These are phyloP conservation scores for Termitomyces sp. DNA, from an alignment of 1,284 basidiomycete genomes.

Conservation along the genomic window DNA sequence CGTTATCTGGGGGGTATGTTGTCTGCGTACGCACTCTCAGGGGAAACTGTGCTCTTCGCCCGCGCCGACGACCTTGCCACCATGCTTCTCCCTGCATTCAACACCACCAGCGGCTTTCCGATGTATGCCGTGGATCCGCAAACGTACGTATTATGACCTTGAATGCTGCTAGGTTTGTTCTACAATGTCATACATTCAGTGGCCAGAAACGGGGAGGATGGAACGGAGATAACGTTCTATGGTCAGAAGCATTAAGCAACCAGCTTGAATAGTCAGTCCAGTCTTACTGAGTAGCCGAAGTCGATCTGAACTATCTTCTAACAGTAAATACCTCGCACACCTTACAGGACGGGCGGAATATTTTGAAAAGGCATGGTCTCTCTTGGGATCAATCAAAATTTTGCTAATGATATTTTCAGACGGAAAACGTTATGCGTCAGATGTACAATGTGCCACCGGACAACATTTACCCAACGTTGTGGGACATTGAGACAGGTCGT, in stretches of 20 bases:
- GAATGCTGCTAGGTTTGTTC: not conserved
- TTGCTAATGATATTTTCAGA: slow-evolving; percentile 18
- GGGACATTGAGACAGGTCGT: slow-evolving; percentile 34
- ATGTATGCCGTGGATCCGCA: slow-evolving; percentile 44
- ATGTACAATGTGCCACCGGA: slow-evolving; percentile 36
- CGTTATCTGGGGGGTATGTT: slow-evolving; percentile 74
- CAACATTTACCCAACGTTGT: slow-evolving; percentile 40
- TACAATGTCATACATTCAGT: slow-evolving; percentile 18
- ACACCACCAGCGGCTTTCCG: slow-evolving; percentile 50
- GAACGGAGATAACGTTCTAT: slow-evolving; percentile 26
- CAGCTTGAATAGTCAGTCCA: slow-evolving; percentile 49
- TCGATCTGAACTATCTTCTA: not conserved
- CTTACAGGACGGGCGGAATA: slow-evolving; percentile 48
- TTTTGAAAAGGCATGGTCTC: slow-evolving; percentile 35
- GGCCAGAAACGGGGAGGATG: slow-evolving; percentile 29
- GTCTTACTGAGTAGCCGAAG: not conserved
- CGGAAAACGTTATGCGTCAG: slow-evolving; percentile 45
- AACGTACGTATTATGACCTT: slow-evolving; percentile 23
- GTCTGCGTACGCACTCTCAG: slow-evolving; percentile 69
- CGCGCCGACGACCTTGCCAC: slow-evolving; percentile 54
- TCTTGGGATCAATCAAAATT: not conserved
- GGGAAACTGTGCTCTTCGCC: slow-evolving; percentile 47
- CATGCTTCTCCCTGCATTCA: slow-evolving; percentile 50
- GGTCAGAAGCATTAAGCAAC: slow-evolving; percentile 50
- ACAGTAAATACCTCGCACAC: slow-evolving; percentile 55